Percentiles rank a stretch among this genome's conserved stretches.
phyloP scores from a whole-genome alignment of 352 stramenopile species.

The Pythium myriotylum region DNA sequence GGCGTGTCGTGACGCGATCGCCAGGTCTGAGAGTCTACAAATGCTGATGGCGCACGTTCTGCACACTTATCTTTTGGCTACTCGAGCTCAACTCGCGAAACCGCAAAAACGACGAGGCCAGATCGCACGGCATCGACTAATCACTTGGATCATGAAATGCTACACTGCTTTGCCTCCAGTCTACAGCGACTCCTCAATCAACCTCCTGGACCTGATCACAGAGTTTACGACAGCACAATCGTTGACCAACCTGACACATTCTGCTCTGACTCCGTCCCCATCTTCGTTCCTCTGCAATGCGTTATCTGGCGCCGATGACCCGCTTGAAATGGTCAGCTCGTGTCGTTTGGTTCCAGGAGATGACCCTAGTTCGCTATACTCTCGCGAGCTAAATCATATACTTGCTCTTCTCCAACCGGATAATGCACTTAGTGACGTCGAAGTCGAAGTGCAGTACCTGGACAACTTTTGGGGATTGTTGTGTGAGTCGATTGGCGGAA shows the following conservation, averaged over 20 bases:
- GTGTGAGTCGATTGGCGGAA: conserved; percentile 30
- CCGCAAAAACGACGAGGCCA: conserved; percentile 81
- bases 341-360: conserved; percentile 65
- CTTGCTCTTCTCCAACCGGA: conserved; percentile 68
- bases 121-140: conserved; percentile 74
- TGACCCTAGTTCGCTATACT: conserved; percentile 64
- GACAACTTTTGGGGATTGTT: conserved; percentile 70
- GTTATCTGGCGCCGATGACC: conserved; percentile 53
- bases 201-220: conserved; percentile 74
- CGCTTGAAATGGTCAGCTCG: conserved; percentile 61
- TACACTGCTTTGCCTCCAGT: conserved; percentile 74
- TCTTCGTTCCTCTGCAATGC: conserved; percentile 72
- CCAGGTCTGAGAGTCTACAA: conserved; percentile 45
- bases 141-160: conserved; percentile 79
- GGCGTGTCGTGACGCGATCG: conserved; percentile 34
- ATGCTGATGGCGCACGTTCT: conserved; percentile 73
- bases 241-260: conserved; percentile 71
- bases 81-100: conserved; percentile 61
- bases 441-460: conserved; percentile 84
- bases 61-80: conserved; percentile 65
- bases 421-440: conserved; percentile 78
- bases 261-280: conserved; percentile 48
- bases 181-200: conserved; percentile 84
- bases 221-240: conserved; percentile 81
- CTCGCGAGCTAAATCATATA: conserved; percentile 77